Conservation (phyloP, 805 yeast species). For the Cyberlindnera subsufficiens region DNA sequence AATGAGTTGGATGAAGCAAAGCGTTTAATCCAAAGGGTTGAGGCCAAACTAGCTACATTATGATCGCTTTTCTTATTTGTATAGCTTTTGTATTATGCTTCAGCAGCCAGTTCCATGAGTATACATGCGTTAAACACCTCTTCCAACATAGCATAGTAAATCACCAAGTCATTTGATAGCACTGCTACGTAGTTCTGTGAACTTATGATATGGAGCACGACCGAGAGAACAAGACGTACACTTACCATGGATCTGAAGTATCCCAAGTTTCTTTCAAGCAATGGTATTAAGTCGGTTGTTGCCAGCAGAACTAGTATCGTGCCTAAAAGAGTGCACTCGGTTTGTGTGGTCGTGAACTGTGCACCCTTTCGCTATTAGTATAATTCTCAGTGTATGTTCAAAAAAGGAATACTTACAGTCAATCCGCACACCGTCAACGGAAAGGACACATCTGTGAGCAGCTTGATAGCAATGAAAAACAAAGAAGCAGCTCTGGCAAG, state of each 20-base stretch:
- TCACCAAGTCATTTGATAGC: not conserved
- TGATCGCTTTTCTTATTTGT: not conserved
- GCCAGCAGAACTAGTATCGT: not conserved
- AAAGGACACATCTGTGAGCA: not conserved
- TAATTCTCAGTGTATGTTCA: too few relatives aligned
- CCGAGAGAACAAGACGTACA: not conserved
- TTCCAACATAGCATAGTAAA: conserved; percentile 1
- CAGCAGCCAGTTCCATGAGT: not conserved
- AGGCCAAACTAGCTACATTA: conserved; percentile 2
- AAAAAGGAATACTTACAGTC: not conserved
- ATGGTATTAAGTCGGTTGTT: conserved; percentile 1
- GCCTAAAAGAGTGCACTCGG: not conserved
- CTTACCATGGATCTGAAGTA: not conserved
- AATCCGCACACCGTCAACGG: not conserved
- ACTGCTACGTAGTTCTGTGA: not conserved
- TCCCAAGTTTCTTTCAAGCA: not conserved
- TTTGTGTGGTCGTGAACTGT: not conserved
- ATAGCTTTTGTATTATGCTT: too few relatives aligned
- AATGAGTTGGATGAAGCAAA: conserved; percentile 16
- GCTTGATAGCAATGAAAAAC: not conserved
- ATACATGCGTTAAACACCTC: not conserved
- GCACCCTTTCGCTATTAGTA: too few relatives aligned
- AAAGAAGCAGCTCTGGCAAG: not conserved
- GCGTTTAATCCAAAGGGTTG: conserved; percentile 10
- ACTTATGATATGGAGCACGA: not conserved